Base-by-base conservation (phyloP, 2,329 filamentous ascomycete genomes). In the Zarea fungicola region DNA sequence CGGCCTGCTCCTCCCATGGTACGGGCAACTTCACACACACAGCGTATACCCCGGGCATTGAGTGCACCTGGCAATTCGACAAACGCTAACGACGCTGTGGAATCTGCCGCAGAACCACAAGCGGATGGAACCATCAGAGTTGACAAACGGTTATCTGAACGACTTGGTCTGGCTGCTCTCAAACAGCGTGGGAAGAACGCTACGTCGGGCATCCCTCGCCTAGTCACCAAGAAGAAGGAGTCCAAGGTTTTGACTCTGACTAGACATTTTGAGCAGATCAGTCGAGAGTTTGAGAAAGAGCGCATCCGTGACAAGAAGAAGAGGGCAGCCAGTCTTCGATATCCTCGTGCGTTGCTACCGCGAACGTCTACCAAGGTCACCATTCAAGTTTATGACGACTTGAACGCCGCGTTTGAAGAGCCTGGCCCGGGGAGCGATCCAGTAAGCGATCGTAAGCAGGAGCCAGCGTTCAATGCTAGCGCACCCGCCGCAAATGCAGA, bases 201-300 rank as follows among this genome's bases (percentile, higher is more conserved):
- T 3, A 68, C 74, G n/a, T 97, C 93, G 1, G 77, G 92, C 35
- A 97, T 99, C 52, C 91, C 91, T 23, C 83, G 93, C 26, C 93
- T 93, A 22, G 81, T 96, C 23, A 83, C 86, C 43, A 87, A 84
- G 62, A 83, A 78, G 57, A 84, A 83, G 55, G 78, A 84, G 45
- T 81, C 87, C 4, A 88, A 87, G 59, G 93, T 99, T 3, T 95
- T 90, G 8, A 90, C 85, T n/a, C 75, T 99, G 42, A 89, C 93
- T 16, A 89, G 89, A 58, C 93, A 97, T 64, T 97, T 99, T 62
- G 95, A 99, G 66, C 91, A 97, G 65, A 76, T 99, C 49, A 96
- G 90, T 58, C 85, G 91, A 21, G 95, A 99, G 62, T 99, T 99
- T 57, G 90, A 96, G 62, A 95, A 92, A 59, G 92, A 99, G 67